phyloP scores from a whole-genome alignment of 1,284 basidiomycete genomes.

The Pholiota adiposa region DNA sequence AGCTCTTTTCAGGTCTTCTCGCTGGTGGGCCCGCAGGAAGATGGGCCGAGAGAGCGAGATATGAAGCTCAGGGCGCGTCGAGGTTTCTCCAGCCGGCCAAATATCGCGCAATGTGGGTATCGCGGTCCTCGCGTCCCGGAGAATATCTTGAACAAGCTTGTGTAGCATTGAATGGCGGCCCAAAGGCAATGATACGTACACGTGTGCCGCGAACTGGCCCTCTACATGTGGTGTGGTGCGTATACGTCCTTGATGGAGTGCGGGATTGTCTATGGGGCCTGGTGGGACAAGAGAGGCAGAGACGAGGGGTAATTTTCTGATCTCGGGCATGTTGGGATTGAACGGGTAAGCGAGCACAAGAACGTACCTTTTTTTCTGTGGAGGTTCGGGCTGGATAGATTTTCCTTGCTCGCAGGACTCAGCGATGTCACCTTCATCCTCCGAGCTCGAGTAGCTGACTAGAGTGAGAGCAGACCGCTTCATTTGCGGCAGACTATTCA shows the following conservation, averaged over 20 bases:
- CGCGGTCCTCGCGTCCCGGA: slow-evolving; percentile 45
- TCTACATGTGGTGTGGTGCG: slow-evolving; percentile 77
- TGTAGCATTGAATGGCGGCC: slow-evolving; percentile 44
- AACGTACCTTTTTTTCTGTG: slow-evolving; percentile 37
- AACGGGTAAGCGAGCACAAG: background rate
- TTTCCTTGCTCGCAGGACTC: slow-evolving; percentile 4
- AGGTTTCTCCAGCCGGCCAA: slow-evolving; percentile 27
- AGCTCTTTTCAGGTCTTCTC: slow-evolving; percentile 65
- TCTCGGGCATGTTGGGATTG: slow-evolving; percentile 32
- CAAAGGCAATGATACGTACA: slow-evolving; percentile 68
- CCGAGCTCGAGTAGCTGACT: slow-evolving; percentile 39
- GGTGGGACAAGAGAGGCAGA: slow-evolving; percentile 50
- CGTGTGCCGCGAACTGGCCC: slow-evolving; percentile 78
- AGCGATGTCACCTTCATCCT: slow-evolving; percentile 26
- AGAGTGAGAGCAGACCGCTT: slow-evolving; percentile 30
- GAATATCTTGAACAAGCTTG: slow-evolving; percentile 50
- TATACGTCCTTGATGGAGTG: slow-evolving; percentile 77
- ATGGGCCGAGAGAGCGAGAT: slow-evolving; percentile 78
- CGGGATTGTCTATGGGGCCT: slow-evolving; percentile 64
- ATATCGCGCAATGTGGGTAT: slow-evolving; percentile 55
- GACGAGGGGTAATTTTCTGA: slow-evolving; percentile 65
- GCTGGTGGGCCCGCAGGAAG: slow-evolving; percentile 78
- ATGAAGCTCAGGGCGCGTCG: slow-evolving; percentile 53
- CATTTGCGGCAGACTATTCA: slow-evolving; percentile 23
- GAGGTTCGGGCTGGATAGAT: slow-evolving; percentile 8